A percentile compares a stretch with the other conserved stretches of the same genome.
Conservation (phyloP, 257 asterid genomes). For the Petunia axillaris region DNA sequence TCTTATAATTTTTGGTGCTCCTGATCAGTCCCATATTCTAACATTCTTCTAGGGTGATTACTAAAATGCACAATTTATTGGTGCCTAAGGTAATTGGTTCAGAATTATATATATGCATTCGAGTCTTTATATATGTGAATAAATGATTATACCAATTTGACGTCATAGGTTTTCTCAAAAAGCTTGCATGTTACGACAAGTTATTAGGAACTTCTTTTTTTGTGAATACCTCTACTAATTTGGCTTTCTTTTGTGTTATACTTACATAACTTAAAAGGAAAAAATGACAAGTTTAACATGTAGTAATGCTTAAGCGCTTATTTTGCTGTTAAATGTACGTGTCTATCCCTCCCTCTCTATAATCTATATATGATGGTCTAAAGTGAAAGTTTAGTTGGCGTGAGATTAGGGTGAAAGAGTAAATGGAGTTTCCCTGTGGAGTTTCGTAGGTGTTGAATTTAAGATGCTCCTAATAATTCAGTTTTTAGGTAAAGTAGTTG, state of each 20-base stretch:
- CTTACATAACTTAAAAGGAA: not conserved
- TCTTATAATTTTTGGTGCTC: too few species aligned
- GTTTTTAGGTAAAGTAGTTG: not conserved
- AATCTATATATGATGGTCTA: not conserved
- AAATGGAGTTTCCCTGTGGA: not conserved
- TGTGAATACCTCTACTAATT: not conserved
- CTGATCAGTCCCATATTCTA: too few species aligned
- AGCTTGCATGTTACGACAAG: not conserved
- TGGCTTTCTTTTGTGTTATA: not conserved
- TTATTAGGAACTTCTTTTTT: not conserved
- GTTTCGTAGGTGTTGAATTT: not conserved
- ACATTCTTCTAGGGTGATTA: too few species aligned
- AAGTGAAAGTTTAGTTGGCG: not conserved
- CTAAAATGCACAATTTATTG: not conserved
- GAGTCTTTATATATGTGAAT: not conserved
- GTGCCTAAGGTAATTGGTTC: not conserved
- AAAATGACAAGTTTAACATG: not conserved
- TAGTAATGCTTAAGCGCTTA: too few species aligned
- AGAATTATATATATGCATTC: not conserved
- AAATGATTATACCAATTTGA: not conserved
- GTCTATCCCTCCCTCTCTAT: not conserved
- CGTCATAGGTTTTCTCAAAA: not conserved
- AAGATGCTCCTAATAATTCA: not conserved
- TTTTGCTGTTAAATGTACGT: not conserved
- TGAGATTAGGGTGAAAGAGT: too few species aligned